Evolutionary conservation across 2,329 filamentous ascomycete genomes (phyloP).

Genomic region (Aureobasidium subglaciale): DNA sequence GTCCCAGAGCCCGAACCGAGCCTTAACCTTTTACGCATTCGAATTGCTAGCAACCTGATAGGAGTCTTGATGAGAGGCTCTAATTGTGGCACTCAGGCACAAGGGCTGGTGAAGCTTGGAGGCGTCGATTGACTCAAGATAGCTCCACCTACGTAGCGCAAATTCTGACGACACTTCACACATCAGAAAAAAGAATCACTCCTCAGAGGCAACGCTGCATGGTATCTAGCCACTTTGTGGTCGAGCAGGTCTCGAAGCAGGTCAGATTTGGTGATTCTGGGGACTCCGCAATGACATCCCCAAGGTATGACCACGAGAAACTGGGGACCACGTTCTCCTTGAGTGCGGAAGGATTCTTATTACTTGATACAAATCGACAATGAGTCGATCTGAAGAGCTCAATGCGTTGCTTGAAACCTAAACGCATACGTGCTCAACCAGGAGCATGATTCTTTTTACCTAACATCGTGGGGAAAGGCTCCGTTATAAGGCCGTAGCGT

Average conservation of each 20-base stretch:
- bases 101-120: not conserved
- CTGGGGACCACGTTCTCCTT: not conserved
- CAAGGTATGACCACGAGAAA: not conserved
- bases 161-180: constrained; percentile 3
- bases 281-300: constrained; percentile 9
- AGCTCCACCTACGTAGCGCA: constrained; percentile 2
- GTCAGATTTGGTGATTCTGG: not conserved
- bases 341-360: not conserved
- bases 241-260: not conserved
- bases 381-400: not conserved
- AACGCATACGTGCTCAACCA: constrained; percentile 13
- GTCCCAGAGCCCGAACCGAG: constrained; percentile 3
- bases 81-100: not conserved
- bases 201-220: not conserved
- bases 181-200: not conserved
- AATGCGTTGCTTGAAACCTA: constrained; percentile 4
- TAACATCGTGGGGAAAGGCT: constrained; percentile 7
- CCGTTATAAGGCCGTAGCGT: constrained; percentile 15
- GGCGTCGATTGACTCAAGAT: not conserved
- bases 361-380: constrained; percentile 5
- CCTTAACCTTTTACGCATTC: constrained; percentile 15
- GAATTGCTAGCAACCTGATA: constrained; percentile 7
- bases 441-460: constrained; percentile 7
- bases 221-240: not conserved
- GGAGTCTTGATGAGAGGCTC: not conserved